phyloP scores from a whole-genome alignment of 805 yeast species.

The Hanseniaspora vineae region DNA sequence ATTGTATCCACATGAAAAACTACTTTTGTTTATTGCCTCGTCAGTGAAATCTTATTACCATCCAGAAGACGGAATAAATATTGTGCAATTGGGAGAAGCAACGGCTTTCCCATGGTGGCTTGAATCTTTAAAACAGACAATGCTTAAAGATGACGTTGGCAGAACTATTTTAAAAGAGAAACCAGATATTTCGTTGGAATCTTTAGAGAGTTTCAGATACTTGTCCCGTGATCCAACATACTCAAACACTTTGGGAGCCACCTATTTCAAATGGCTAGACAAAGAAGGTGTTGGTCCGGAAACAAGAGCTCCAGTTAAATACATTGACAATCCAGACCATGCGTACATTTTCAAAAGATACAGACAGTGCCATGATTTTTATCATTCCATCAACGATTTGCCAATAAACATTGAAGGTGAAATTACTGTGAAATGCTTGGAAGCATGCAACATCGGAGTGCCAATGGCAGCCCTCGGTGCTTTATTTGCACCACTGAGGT shows the following conservation, averaged over 20 bases:
- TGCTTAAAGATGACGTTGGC: constrained; percentile 69
- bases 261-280: constrained; percentile 72
- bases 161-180: constrained; percentile 63
- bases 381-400: constrained; percentile 80
- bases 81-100: constrained; percentile 80
- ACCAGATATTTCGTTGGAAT: constrained; percentile 69
- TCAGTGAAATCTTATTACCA: constrained; percentile 67
- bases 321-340: constrained; percentile 77
- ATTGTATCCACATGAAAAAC: constrained; percentile 46
- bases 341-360: constrained; percentile 91
- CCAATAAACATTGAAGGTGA: constrained; percentile 96
- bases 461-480: constrained; percentile 96
- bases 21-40: constrained; percentile 53
- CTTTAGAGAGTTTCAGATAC: constrained; percentile 51
- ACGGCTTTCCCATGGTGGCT: constrained; percentile 68
- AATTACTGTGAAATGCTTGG: constrained; percentile 82
- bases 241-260: constrained; percentile 55
- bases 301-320: constrained; percentile 78
- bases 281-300: constrained; percentile 89
- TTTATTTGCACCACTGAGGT: constrained; percentile 71
- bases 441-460: constrained; percentile 80
- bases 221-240: constrained; percentile 36
- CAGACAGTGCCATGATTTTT: constrained; percentile 94
- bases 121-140: constrained; percentile 45
- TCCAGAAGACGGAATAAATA: constrained; percentile 63